Evolutionary conservation across 2,329 filamentous ascomycete genomes (phyloP).

Genomic region (Aureobasidium sp.): DNA sequence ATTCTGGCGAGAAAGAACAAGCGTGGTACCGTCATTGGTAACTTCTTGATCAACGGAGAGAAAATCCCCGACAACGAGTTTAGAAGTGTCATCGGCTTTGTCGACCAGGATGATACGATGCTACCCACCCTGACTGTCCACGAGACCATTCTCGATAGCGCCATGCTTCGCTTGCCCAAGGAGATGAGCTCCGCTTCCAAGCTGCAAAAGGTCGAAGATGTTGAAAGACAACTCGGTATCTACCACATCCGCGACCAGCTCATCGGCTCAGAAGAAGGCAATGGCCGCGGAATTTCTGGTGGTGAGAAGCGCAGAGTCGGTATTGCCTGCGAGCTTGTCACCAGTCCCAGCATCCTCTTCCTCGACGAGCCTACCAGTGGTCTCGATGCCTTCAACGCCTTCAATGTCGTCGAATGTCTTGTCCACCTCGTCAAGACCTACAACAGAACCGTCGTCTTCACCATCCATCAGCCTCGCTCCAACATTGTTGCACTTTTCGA

Average conservation of each 20-base stretch:
- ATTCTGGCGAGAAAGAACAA: slow-evolving; percentile 97
- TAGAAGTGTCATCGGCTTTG: slow-evolving; percentile 87
- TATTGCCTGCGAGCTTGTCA: slow-evolving; percentile 95
- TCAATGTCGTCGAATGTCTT: slow-evolving; percentile 93
- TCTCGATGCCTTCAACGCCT: slow-evolving; percentile 92
- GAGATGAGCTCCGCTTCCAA: slow-evolving; percentile 86
- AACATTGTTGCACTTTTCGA: slow-evolving; percentile 98
- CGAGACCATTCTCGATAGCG: slow-evolving; percentile 93
- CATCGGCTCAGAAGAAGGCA: slow-evolving; percentile 92
- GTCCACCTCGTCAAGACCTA: slow-evolving; percentile 93
- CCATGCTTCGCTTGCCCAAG: slow-evolving; percentile 78
- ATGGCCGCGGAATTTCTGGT: slow-evolving; percentile 88
- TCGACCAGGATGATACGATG: slow-evolving; percentile 97
- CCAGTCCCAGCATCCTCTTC: slow-evolving; percentile 93
- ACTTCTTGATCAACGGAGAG: slow-evolving; percentile 91
- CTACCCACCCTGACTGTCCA: slow-evolving; percentile 92
- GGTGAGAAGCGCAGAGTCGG: slow-evolving; percentile 94
- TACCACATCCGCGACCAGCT: slow-evolving; percentile 88
- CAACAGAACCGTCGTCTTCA: slow-evolving; percentile 94
- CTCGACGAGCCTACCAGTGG: slow-evolving; percentile 95
- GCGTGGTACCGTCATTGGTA: slow-evolving; percentile 64
- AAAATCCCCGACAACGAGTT: slow-evolving; percentile 78
- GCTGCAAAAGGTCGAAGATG: slow-evolving; percentile 81
- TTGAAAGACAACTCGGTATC: slow-evolving; percentile 93
- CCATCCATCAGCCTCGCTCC: slow-evolving; percentile 93